Evolutionary conservation across 345 rosid genomes (phyloP).

Genomic region (Mercurialis annua): DNA sequence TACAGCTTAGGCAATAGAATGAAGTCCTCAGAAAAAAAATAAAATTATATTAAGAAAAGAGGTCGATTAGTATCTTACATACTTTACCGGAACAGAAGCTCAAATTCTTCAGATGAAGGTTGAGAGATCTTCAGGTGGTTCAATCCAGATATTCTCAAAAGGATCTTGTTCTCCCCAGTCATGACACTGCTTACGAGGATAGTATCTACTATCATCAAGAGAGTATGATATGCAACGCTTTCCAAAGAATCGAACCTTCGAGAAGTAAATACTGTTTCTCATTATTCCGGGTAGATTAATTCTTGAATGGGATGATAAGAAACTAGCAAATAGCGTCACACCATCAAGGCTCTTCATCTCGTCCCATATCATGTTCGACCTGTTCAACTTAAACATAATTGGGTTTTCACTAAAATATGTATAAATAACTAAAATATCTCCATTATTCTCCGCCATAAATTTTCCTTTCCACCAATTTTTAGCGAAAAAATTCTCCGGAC

Average conservation of each 20-base stretch:
- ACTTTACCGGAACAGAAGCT: conserved; percentile 10
- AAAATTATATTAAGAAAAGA: conserved; percentile 11
- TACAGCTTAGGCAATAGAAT: not conserved
- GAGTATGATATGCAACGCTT: conserved; percentile 63
- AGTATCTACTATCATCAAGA: conserved; percentile 45
- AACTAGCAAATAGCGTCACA: conserved; percentile 60
- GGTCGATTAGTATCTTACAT: not conserved
- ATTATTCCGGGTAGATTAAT: conserved; percentile 45
- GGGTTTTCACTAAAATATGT: conserved; percentile 50
- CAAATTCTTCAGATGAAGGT: conserved; percentile 27
- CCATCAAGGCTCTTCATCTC: conserved; percentile 54
- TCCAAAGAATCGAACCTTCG: conserved; percentile 66
- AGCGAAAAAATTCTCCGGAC: conserved; percentile 44
- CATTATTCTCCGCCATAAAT: conserved; percentile 50
- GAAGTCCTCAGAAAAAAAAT: not conserved
- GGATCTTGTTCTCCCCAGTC: conserved; percentile 68
- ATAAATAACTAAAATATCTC: conserved; percentile 54
- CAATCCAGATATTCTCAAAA: conserved; percentile 57
- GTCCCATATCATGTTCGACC: conserved; percentile 44
- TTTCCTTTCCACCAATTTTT: conserved; percentile 64
- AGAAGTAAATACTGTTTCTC: conserved; percentile 62
- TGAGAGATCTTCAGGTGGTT: conserved; percentile 47
- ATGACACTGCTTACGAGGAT: conserved; percentile 54
- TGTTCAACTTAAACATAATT: conserved; percentile 50
- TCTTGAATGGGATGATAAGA: conserved; percentile 52